Conservation (phyloP, 2,329 filamentous ascomycete genomes). For the Cytospora leucostoma region DNA sequence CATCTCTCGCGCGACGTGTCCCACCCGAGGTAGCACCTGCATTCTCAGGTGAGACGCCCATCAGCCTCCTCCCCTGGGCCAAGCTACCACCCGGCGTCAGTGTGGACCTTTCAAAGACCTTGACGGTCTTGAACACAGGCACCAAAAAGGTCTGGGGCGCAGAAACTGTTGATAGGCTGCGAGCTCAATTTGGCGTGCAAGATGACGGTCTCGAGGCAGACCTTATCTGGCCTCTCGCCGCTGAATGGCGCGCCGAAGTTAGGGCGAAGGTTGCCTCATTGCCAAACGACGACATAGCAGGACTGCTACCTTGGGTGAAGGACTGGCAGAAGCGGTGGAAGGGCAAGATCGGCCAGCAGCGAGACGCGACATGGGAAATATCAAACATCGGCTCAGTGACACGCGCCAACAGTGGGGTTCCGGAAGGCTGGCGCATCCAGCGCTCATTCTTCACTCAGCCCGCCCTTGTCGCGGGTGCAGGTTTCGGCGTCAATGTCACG, state of each 20-base stretch:
- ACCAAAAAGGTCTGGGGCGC: slow-evolving; percentile 37
- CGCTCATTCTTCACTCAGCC: slow-evolving; percentile 55
- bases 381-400: slow-evolving; percentile 54
- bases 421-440: slow-evolving; percentile 40
- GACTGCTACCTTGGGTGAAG: slow-evolving; percentile 44
- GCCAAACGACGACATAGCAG: slow-evolving; percentile 46
- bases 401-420: slow-evolving; percentile 20
- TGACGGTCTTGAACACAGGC: slow-evolving; percentile 45
- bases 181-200: slow-evolving; percentile 18
- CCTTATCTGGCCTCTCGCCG: slow-evolving; percentile 47
- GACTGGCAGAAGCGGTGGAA: slow-evolving; percentile 48
- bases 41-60: slow-evolving; percentile 46
- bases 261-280: slow-evolving; percentile 38
- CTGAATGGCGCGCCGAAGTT: slow-evolving; percentile 39
- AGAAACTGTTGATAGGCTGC: slow-evolving; percentile 33
- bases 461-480: slow-evolving; percentile 45
- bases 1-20: slow-evolving; percentile 43
- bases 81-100: slow-evolving; percentile 29
- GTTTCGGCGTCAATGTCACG: slow-evolving; percentile 48
- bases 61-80: slow-evolving; percentile 47
- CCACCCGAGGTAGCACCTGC: slow-evolving; percentile 36
- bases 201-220: slow-evolving; percentile 30
- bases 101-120: slow-evolving; percentile 35
- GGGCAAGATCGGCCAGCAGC: slow-evolving; percentile 44
- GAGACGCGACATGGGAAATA: slow-evolving; percentile 51